Base-by-base conservation (phyloP, 805 yeast species). In the Ogataea neopini region DNA sequence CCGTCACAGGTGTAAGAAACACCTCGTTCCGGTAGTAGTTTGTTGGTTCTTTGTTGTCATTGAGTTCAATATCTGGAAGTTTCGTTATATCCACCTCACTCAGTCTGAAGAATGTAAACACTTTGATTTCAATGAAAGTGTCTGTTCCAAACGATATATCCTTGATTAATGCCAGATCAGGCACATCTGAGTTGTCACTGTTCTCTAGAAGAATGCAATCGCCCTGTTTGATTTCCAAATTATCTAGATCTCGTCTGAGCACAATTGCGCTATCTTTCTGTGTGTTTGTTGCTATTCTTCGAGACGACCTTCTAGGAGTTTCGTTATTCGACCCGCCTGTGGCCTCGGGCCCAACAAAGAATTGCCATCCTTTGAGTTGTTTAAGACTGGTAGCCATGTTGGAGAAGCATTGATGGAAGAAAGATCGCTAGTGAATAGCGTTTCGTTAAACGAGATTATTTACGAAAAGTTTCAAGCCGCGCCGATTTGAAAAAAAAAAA, bases 81-180 rank as follows among this genome's bases (percentile, higher is more conserved):
- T 55, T 47, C 3, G 48, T 46, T 2, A 58, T 51, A 25, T 68
- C 65, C 6, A 78, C 62, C 32, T 80, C 83, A 4, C 60, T 35
- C 39, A 64, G 58, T 44, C 75, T 60, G n/a, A 74, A 58, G 50
- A 81, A 79, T 62, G 77, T 74, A 25, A 76, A 53, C 1, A 75
- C 83, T 48, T 67, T 64, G 1, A 83, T 53, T 13, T 75, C 82
- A 2, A 83, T 64, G 43, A 71, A 73, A 41, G 69, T 69, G 30
- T 74, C 71, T 4, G 74, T 75, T 3, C 84, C 86, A 45, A 76
- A 70, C 15, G 66, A 54, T 11, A 82, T 77, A 36, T 80, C 83
- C 42, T 72, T 73, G 13, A 84, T 68, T 29, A 82, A 53, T 6
- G 74, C 83, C 2, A 79, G 66, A 37, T 69, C 74, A 1, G 74